Evolutionary conservation across 2,329 filamentous ascomycete species (phyloP).

Genomic region (Trichophyton simii): DNA sequence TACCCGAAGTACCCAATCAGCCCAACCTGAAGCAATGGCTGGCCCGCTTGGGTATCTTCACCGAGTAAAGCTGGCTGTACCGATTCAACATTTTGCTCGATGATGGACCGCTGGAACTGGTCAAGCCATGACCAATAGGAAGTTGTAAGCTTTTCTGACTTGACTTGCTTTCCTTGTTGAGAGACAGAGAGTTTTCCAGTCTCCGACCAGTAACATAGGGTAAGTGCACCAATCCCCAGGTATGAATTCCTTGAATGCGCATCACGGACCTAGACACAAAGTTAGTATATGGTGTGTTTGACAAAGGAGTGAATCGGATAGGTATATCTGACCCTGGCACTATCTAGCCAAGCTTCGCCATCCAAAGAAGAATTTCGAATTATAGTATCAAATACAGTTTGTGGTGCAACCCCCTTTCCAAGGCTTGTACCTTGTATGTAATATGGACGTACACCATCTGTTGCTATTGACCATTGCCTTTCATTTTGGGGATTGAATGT

Average conservation of each 20-base stretch:
- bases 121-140: conserved; percentile 12
- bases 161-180: conserved; percentile 8
- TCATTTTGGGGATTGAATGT: not conserved
- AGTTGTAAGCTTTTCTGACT: conserved; percentile 3
- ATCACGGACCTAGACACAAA: conserved; percentile 9
- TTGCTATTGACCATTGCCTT: not conserved
- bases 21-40: conserved; percentile 11
- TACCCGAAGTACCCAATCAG: conserved; percentile 12
- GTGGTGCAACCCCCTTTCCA: conserved; percentile 8
- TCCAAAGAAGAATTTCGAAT: conserved; percentile 10
- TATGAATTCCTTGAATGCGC: conserved; percentile 12
- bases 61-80: conserved; percentile 6
- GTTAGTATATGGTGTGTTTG: not conserved
- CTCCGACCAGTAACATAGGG: conserved; percentile 6
- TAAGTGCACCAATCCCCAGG: conserved; percentile 9
- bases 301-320: not conserved
- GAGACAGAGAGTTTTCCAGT: conserved; percentile 7
- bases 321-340: conserved; percentile 8
- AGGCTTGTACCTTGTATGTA: conserved; percentile 8
- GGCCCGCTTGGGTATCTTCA: conserved; percentile 10
- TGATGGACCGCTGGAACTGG: conserved; percentile 7
- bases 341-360: conserved; percentile 12
- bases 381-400: conserved; percentile 7
- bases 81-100: conserved; percentile 8
- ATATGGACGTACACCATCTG: not conserved